Evolutionary conservation across 2,329 filamentous ascomycete species (phyloP), one percentile per base, ranked within the genome.

Genomic region (Lachnellula arida): DNA sequence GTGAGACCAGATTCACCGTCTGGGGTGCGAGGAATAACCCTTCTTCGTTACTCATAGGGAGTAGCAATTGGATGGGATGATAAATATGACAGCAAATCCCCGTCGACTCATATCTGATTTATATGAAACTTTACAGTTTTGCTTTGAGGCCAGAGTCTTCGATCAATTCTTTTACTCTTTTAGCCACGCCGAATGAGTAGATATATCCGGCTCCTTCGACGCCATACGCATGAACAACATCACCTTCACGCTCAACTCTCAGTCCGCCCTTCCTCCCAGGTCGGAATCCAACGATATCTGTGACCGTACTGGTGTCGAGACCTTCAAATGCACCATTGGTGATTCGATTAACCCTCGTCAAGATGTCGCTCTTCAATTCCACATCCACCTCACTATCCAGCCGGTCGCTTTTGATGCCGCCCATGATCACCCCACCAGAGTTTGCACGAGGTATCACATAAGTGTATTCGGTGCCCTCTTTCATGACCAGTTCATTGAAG

Each of bases 151-250:
- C 23, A 7, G 4, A 11, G 1, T 19, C 53, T 15, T 58, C 54
- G 54, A 63, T 39, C 28, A 65, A 42, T 5, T 57, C 46, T 39
- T 46, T 54, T 1, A 66, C 63, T 40, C 47, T 61, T 23, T 58
- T 61, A 22, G 63, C 65, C 22, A 66, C 54, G 2, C 63, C 63
- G 57, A 66, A 67, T n/a, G 63, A 65, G 54, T 61, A 66, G 19
- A 66, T 67, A 51, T 67, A 67, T 3, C 65, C 65, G 11, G 63
- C 64, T 1, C 64, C 63, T 46, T 55, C 63, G 7, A 57, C 25
- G 3, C 65, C 65, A 60, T 67, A 67, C 23, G 64, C 64, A 57
- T 66, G 65, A 11, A 67, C 49, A 11, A 63, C 55, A 46, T 58
- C 54, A 3, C 60, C 64, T 17, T 60, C 58, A 22, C 58, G 57